phyloP scores from a whole-genome alignment of 2,329 filamentous ascomycete species.

The Trichoderma brevicompactum region DNA sequence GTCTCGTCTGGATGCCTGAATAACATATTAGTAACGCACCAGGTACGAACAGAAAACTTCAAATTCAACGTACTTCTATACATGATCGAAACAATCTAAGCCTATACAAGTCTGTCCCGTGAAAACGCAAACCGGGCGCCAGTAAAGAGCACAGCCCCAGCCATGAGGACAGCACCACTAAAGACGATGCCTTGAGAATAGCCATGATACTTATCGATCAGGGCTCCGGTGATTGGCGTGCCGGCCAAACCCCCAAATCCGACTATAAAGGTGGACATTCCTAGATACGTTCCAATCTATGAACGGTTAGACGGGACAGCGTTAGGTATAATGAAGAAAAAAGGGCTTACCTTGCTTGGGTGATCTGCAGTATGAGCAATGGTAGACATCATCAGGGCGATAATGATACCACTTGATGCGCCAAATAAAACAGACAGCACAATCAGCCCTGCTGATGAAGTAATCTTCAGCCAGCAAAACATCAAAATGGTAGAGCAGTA shows the following conservation, averaged over 20 bases:
- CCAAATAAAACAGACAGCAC: conserved; percentile 7
- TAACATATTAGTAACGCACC: neutral
- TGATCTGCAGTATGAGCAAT: conserved; percentile 13
- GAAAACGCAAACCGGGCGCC: neutral
- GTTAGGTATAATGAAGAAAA: neutral
- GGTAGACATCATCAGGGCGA: conserved; percentile 6
- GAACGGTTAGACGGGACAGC: neutral
- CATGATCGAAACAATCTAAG: neutral
- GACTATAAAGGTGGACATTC: conserved; percentile 13
- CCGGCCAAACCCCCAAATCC: conserved; percentile 7
- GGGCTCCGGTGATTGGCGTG: conserved; percentile 8
- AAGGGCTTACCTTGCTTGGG: conserved; percentile 12
- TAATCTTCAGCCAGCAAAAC: conserved; percentile 13
- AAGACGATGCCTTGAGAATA: conserved; percentile 19
- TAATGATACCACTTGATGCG: conserved; percentile 8
- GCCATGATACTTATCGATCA: conserved; percentile 2
- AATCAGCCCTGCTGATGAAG: neutral
- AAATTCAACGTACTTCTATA: no score
- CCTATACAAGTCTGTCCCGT: conserved; percentile 7
- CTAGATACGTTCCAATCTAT: conserved; percentile 16
- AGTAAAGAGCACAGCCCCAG: conserved; percentile 1
- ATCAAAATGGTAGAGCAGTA: neutral
- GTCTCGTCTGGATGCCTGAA: neutral
- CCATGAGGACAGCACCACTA: conserved; percentile 1
- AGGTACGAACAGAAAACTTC: no score